phyloP scores from a whole-genome alignment of 805 yeast genomes.

The Groenewaldozyma tartarivorans region DNA sequence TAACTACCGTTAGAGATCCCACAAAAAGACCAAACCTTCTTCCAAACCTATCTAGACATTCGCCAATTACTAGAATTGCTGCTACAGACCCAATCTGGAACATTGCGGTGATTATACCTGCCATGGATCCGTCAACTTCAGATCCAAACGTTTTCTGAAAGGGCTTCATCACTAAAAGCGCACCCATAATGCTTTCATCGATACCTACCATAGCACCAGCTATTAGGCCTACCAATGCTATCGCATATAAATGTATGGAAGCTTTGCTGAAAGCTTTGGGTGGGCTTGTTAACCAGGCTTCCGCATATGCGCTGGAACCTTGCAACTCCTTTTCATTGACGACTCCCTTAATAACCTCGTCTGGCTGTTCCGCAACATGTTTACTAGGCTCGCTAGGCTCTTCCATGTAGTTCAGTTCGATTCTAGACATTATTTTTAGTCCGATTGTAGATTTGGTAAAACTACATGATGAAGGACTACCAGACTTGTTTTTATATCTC shows the following conservation, averaged over 20 bases:
- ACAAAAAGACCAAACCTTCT: slow-evolving; percentile 10
- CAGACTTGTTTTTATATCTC: no score
- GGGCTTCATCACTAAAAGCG: slow-evolving; percentile 7
- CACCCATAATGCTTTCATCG: slow-evolving; percentile 11
- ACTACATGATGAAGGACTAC: no score
- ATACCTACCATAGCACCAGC: slow-evolving; percentile 4
- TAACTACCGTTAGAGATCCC: slow-evolving; percentile 7
- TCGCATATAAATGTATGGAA: slow-evolving; percentile 1
- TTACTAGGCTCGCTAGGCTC: no score
- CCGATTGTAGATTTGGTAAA: no score
- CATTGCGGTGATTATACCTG: slow-evolving; percentile 10
- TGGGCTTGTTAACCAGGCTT: slow-evolving; percentile 3
- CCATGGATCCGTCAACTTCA: slow-evolving; percentile 10
- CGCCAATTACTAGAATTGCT: slow-evolving; percentile 11
- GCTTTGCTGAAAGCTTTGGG: slow-evolving; percentile 7
- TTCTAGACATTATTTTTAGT: no score
- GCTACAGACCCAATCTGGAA: slow-evolving; percentile 13
- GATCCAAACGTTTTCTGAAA: slow-evolving; percentile 11
- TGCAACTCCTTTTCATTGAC: slow-evolving; percentile 4
- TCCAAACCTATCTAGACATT: slow-evolving; percentile 10
- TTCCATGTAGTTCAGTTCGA: no score
- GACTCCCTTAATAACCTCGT: slow-evolving; percentile 4
- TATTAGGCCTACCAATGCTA: slow-evolving; percentile 2
- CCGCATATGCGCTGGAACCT: slow-evolving; percentile 7
- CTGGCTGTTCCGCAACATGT: no score